Evolutionary conservation across 2,329 filamentous ascomycete species (phyloP), one percentile per base, ranked within the genome.

Genomic region (Apiospora kogelbergensis): DNA sequence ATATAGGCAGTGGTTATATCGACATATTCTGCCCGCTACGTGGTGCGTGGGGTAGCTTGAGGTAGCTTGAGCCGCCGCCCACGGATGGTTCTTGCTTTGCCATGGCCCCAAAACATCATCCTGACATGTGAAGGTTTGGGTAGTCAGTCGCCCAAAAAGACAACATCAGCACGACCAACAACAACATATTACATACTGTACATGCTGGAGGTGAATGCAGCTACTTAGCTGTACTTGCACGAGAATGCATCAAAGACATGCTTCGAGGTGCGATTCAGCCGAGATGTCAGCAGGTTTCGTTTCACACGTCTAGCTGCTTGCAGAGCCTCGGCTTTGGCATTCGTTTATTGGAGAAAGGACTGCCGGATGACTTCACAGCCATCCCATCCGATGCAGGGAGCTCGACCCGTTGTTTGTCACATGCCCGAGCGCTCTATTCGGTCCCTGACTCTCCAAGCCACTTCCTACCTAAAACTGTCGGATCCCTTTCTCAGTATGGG

Each of bases 101-200:
- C 33, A 17, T 24, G 24, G 26, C 15, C 26, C 48, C 26, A n/a
- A n/a, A 30, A 30, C 46, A 60, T 60, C 30, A 60, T 37, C 53
- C 20, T 60, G 53, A 60, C 53, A 60, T 60, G 53, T 60, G 53
- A 60, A 60, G 53, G 53, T 57, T 57, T 33, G 20, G 46, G 22
- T 22, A 10, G 22, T 26, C 46, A 22, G n/a, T n/a, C n/a, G n/a
- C n/a, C 22, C 46, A 26, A 48, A 48, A 33, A 3, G 7, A 33
- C 3, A 33, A 33, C 33, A 33, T 33, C 33, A 33, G 7, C 3
- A 33, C 7, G 33, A 3, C n/a, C n/a, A n/a, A n/a, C n/a, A n/a
- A n/a, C n/a, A n/a, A n/a, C n/a, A n/a, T 15, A 17, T 22, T 33
- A 33, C 46, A 13, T 48, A 3, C 22, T 15, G n/a, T n/a, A 20